phyloP scores from a whole-genome alignment of 2,329 filamentous ascomycete species.

The Fusarium beomiforme region DNA sequence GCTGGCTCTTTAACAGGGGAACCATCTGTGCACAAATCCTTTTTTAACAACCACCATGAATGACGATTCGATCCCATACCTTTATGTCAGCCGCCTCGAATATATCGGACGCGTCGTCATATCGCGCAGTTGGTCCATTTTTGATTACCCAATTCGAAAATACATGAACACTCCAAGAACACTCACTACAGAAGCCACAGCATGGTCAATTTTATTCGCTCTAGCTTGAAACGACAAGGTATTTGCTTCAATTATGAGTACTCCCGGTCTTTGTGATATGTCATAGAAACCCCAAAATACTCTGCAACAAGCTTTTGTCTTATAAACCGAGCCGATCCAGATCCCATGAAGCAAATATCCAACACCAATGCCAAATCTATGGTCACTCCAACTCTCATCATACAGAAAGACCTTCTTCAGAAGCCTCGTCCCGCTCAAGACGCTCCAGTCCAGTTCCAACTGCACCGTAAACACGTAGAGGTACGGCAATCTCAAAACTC shows the following conservation, averaged over 20 bases:
- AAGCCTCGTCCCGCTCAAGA: constrained; percentile 64
- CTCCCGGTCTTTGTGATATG: constrained; percentile 26
- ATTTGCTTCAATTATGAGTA: constrained; percentile 10
- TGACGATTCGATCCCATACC: constrained; percentile 1
- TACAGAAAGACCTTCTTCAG: constrained; percentile 57
- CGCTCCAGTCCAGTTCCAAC: constrained; percentile 66
- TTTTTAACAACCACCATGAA: constrained; percentile 10
- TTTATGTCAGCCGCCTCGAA: constrained; percentile 6
- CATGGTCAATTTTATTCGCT: constrained; percentile 9
- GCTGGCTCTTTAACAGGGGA: constrained; percentile 9
- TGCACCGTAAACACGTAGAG: constrained; percentile 80
- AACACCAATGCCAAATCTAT: constrained; percentile 13
- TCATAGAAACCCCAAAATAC: constrained; percentile 19
- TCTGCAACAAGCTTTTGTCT: constrained; percentile 10
- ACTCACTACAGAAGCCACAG: constrained; percentile 14
- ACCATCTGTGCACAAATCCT: constrained; percentile 8
- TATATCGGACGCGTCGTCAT: background rate
- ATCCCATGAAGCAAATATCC: constrained; percentile 24
- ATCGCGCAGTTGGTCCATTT: background rate
- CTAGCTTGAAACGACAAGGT: constrained; percentile 15
- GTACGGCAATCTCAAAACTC: constrained; percentile 90
- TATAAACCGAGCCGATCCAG: constrained; percentile 12
- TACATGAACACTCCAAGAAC: constrained; percentile 8
- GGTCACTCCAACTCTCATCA: constrained; percentile 40
- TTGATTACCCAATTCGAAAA: background rate